Evolutionary conservation across 495 filamentous ascomycete species (phyloP), one percentile per base, ranked within the genome.

Genomic region (Aspergillus nanangensis): DNA sequence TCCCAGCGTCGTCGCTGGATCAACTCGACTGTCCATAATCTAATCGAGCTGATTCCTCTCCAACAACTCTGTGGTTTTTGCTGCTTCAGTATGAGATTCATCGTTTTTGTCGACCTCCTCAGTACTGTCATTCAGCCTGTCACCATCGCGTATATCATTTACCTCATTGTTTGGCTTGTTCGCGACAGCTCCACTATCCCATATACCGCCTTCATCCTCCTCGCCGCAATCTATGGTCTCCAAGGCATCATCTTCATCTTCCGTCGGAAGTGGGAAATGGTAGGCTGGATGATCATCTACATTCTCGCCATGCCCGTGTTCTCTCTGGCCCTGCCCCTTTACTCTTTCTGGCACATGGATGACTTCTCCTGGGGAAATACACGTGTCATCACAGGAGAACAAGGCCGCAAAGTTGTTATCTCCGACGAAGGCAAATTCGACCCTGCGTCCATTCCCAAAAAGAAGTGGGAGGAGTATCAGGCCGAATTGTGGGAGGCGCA

Each of bases 341-440:
- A 97, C 67, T 77, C 91, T 35, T 99, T 99, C 81, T 99, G 93
- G 93, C 78, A 97, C 67, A 96, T 96, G 93, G 93, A 99, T 64
- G 93, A 99, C 74, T 99, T 99, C 80, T 85, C 82, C 53, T 96
- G 90, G 90, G 90, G 90, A 65, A 96, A 95, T 64, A 96, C 90
- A 23, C 89, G 90, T 77, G 77, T 99, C 33, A 90, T 99, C 51
- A 95, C 88, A n/a, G 93, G 93, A 61, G 93, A 97, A 66, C 86
- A 85, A 58, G 93, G 93, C 41, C 80, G 85, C 58, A 91, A 96
- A 72, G 70, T 97, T 50, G 82, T 99, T 60, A 87, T 99, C 51
- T 87, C 88, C 1, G 93, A 99, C 62, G 93, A 99, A 70, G 94
- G 93, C 67, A 96, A 96, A 71, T 99, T 96, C 63, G 93, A 99